phyloP scores from a whole-genome alignment of 1,139 yeast species.

The Sugiyamaella pinicola region DNA sequence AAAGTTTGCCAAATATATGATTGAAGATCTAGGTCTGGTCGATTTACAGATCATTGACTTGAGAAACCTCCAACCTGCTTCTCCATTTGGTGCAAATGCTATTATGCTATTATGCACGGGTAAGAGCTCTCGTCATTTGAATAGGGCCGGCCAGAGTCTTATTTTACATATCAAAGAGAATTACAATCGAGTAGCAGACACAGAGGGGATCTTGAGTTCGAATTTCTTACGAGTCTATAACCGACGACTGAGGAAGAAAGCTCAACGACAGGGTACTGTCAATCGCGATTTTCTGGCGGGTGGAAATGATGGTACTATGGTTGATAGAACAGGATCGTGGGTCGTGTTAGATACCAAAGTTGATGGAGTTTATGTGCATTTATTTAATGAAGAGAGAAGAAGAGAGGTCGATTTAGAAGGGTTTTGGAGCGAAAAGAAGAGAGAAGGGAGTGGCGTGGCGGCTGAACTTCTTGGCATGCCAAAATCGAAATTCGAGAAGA shows the following conservation, averaged over 20 bases:
- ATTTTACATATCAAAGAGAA: constrained; percentile 51
- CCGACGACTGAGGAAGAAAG: constrained; percentile 63
- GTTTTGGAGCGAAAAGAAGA: constrained; percentile 49
- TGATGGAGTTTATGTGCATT: constrained; percentile 67
- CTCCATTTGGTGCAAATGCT: constrained; percentile 46
- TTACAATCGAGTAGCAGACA: constrained; percentile 49
- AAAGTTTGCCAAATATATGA: constrained; percentile 51
- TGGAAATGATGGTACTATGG: constrained; percentile 27
- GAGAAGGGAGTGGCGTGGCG: neutral
- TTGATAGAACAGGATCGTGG: constrained; percentile 53
- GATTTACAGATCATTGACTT: constrained; percentile 64
- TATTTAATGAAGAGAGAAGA: constrained; percentile 71
- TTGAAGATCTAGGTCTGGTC: constrained; percentile 63
- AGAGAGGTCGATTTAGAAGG: constrained; percentile 67
- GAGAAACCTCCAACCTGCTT: constrained; percentile 51
- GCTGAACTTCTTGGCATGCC: constrained; percentile 7
- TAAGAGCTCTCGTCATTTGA: constrained; percentile 73
- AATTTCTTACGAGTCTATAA: constrained; percentile 60
- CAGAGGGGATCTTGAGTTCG: constrained; percentile 73
- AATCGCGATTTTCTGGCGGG: constrained; percentile 21
- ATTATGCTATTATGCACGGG: constrained; percentile 73
- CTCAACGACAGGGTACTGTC: constrained; percentile 43
- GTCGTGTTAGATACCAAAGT: constrained; percentile 69
- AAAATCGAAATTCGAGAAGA: constrained; percentile 19
- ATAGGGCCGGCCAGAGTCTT: constrained; percentile 67